Evolutionary conservation across 2,329 filamentous ascomycete species (phyloP), one percentile per base, ranked within the genome.

Genomic region (Colletotrichum lentis): DNA sequence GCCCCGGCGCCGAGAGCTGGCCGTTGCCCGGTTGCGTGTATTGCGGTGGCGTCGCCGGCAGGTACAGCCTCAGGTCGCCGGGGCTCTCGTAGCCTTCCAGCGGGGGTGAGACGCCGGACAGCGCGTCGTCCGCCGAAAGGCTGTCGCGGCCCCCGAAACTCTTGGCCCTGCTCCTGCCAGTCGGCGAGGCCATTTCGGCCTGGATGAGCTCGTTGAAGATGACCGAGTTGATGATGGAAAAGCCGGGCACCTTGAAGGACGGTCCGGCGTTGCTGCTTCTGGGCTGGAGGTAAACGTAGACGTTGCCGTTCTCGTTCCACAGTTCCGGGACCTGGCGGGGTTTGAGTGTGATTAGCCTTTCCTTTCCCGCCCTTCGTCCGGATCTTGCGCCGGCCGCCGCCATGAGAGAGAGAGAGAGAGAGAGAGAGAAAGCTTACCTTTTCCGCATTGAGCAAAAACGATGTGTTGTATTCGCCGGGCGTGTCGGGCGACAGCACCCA

Each of bases 241-340:
- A 83, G 37, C 84, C 82, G 43, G 82, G 81, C 7, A 90, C 83
- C 73, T 86, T 89, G 78, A 90, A 90, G 0, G 86, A 89, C 2
- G 88, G 84, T 0, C 85, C 85, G 10, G 76, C 77, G 11, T 83
- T 83, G 67, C 80, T 83, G 5, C 79, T 78, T 62, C 80, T 82
- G 1, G 87, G 81, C 64, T 85, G 85, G 4, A 91, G 77, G 72
- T 88, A 87, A 22, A 91, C 82, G 58, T 82, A 80, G 27, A 89
- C 82, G 69, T 84, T 84, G 46, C 86, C 88, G 59, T 76, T 79
- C 62, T 90, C 87, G 71, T 88, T 86, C 89, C 89, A 91, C 22
- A 91, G 77, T 75, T 91, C 89, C 1, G 88, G 86, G 4, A 90
- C 85, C 86, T 89, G 66, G 14, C 47, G 58, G 58, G 47, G 50